Percentiles rank a stretch among this genome's conserved stretches.
These are phyloP conservation scores for Leptomonas pyrrhocoris DNA, from an alignment of 208 protist species.

Conservation along the genomic window DNA sequence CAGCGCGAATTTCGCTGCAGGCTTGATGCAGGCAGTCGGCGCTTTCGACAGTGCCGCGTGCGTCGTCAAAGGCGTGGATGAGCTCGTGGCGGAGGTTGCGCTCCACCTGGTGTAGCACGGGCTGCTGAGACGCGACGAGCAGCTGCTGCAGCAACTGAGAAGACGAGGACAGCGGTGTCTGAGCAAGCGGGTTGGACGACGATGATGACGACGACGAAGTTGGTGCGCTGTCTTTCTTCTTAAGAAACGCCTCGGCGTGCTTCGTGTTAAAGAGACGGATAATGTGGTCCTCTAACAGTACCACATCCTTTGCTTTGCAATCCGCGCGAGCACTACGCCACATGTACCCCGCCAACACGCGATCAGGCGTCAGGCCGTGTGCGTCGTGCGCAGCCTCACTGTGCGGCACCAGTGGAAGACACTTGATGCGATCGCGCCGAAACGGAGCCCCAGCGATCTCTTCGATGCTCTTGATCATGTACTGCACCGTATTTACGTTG, in stretches of 20 bases:
- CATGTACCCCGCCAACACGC: constrained; percentile 74
- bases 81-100: constrained; percentile 93
- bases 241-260: constrained; percentile 19
- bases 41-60: constrained; percentile 84
- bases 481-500: constrained; percentile 84
- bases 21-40: constrained; percentile 92
- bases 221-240: constrained; percentile 13
- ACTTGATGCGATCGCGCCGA: constrained; percentile 78
- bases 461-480: constrained; percentile 82
- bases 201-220: background rate
- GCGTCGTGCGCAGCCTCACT: background rate
- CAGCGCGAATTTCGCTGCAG: constrained; percentile 95
- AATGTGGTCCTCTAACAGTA: constrained; percentile 72
- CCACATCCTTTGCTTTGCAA: constrained; percentile 73
- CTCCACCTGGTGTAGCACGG: constrained; percentile 58
- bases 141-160: constrained; percentile 15
- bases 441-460: constrained; percentile 61
- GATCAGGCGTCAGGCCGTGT: constrained; percentile 25
- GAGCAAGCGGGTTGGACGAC: too few species aligned
- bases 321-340: constrained; percentile 65
- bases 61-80: constrained; percentile 95
- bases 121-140: constrained; percentile 25
- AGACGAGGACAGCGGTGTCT: background rate
- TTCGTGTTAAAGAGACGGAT: constrained; percentile 26
- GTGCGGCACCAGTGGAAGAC: constrained; percentile 37